Percentiles rank a stretch among this genome's conserved stretches.
Conservation (phyloP, 2,329 filamentous ascomycete genomes). For the Aspergillus sojae region DNA sequence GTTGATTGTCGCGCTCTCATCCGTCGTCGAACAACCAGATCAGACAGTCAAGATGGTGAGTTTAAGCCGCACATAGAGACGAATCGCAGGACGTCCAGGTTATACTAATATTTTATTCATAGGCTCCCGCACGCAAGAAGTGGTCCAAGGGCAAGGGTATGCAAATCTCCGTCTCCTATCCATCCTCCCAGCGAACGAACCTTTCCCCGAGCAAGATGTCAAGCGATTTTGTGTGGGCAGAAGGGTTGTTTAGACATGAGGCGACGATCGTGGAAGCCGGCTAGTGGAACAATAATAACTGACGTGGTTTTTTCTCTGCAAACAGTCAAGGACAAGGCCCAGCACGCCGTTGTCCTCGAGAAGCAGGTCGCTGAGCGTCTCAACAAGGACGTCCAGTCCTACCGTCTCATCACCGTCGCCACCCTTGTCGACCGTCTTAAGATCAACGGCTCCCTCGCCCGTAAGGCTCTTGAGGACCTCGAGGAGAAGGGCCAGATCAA, state of each 20-base stretch:
- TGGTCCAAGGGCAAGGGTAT: conserved; percentile 61
- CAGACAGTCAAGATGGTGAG: conserved; percentile 45
- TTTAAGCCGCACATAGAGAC: conserved; percentile 6
- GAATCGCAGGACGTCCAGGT: background rate
- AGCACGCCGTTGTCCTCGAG: conserved; percentile 98
- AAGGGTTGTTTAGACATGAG: background rate
- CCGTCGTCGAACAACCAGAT: conserved; percentile 39
- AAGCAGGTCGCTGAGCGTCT: conserved; percentile 97
- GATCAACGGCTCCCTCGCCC: conserved; percentile 98
- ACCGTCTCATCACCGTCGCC: conserved; percentile 98
- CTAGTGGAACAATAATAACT: conserved; percentile 3
- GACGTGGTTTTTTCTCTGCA: conserved; percentile 19
- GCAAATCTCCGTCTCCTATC: conserved; percentile 26
- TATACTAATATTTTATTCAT: conserved; percentile 22
- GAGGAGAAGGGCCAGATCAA: conserved; percentile 99
- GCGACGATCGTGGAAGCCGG: background rate
- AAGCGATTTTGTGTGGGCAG: conserved; percentile 27
- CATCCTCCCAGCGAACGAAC: conserved; percentile 10
- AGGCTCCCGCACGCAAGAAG: conserved; percentile 57
- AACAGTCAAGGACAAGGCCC: conserved; percentile 99
- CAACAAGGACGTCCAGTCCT: conserved; percentile 99
- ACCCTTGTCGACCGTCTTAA: conserved; percentile 99
- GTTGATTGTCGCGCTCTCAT: conserved; percentile 28
- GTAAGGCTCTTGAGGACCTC: conserved; percentile 84
- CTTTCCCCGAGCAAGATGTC: conserved; percentile 17